Evolutionary conservation across 192 early-diverging fungal species (phyloP).

Genomic region (Oehlia diaphana): DNA sequence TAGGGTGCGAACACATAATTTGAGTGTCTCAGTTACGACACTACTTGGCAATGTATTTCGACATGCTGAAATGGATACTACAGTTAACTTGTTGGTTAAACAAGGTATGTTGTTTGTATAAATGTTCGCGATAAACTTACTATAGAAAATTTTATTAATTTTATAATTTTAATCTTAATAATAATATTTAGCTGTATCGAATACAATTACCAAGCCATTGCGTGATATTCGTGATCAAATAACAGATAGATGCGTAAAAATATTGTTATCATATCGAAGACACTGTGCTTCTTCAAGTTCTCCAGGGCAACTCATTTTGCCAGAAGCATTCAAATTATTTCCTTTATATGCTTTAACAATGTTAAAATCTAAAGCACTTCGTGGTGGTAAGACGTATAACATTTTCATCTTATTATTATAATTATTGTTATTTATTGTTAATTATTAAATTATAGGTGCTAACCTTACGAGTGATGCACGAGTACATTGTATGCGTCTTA

Average conservation of each 20-base stretch:
- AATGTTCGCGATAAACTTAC: too few species aligned
- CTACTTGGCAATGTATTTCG: constrained; percentile 84
- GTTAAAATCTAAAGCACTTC: constrained; percentile 82
- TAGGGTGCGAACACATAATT: constrained; percentile 90
- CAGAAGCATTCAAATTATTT: constrained; percentile 92
- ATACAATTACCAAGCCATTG: constrained; percentile 70
- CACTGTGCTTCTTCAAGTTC: constrained; percentile 86
- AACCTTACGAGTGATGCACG: constrained; percentile 81
- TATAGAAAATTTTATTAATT: too few species aligned
- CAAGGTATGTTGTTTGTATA: constrained; percentile 46
- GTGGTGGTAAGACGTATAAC: constrained; percentile 52
- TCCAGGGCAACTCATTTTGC: constrained; percentile 92
- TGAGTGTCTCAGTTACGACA: constrained; percentile 73
- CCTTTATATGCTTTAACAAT: constrained; percentile 85
- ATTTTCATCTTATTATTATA: background rate
- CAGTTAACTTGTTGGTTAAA: constrained; percentile 85
- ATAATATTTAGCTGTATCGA: constrained; percentile 57
- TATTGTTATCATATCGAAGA: constrained; percentile 87
- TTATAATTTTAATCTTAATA: background rate
- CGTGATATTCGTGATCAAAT: constrained; percentile 78
- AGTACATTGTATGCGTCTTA: constrained; percentile 73
- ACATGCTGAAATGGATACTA: constrained; percentile 88
- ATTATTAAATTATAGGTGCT: constrained; percentile 7
- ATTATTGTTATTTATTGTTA: background rate
- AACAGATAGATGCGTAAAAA: constrained; percentile 84